phyloP scores from a whole-genome alignment of 257 asterid genomes.

The Penstemon barbatus region DNA sequence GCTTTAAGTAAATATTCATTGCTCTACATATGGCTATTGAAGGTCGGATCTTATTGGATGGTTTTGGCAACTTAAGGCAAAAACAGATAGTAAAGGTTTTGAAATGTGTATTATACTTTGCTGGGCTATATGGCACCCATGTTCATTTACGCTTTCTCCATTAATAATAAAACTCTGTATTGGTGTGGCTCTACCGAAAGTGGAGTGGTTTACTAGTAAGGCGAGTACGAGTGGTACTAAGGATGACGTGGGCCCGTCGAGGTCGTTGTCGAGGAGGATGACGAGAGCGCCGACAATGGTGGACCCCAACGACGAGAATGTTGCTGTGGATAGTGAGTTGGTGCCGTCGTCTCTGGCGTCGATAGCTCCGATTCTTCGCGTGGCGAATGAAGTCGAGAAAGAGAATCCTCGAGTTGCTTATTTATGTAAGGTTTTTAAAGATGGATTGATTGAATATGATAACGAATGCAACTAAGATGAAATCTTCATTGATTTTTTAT shows the following conservation, averaged over 20 bases:
- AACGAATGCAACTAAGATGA: no score
- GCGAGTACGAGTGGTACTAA: constrained; percentile 94
- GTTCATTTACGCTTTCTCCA: constrained; percentile 31
- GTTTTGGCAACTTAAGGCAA: no score
- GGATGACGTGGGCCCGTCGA: constrained; percentile 60
- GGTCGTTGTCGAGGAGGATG: constrained; percentile 52
- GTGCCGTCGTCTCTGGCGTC: constrained; percentile 90
- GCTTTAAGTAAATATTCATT: no score
- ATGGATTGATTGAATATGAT: no score
- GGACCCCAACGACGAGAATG: constrained; percentile 64
- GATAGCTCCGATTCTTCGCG: constrained; percentile 89
- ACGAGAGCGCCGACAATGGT: constrained; percentile 60
- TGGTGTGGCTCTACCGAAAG: constrained; percentile 17
- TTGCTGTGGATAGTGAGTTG: constrained; percentile 76
- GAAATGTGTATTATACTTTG: no score
- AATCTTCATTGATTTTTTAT: neutral
- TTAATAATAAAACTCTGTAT: no score
- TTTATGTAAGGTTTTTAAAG: constrained; percentile 54
- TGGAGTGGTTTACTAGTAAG: constrained; percentile 38
- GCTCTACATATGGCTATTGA: no score
- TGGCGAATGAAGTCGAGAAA: constrained; percentile 79
- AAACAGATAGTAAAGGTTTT: no score
- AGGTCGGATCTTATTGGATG: no score
- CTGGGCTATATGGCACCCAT: constrained; percentile 10
- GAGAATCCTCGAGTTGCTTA: constrained; percentile 74